These are phyloP conservation scores for Gentiana dahurica DNA, from an alignment of 257 asterid genomes.

Conservation along the genomic window DNA sequence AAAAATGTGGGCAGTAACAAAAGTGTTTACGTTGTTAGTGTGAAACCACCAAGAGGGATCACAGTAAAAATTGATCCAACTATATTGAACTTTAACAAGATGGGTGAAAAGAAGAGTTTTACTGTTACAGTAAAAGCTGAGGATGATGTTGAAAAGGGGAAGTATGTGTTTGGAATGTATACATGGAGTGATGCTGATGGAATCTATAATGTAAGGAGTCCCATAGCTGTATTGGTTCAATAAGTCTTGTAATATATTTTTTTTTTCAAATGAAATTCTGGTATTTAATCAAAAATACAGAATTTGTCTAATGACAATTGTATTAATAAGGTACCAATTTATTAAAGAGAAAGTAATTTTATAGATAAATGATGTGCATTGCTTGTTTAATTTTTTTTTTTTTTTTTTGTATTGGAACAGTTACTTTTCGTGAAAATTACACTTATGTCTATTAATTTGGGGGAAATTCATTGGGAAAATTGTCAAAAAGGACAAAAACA, in stretches of 20 bases:
- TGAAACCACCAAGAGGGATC: slow-evolving; percentile 57
- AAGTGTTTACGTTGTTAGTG: slow-evolving; percentile 44
- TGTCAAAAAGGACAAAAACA: too few species aligned
- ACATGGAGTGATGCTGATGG: slow-evolving; percentile 32
- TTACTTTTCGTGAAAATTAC: too few species aligned
- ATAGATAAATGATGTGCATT: too few species aligned
- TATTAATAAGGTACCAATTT: too few species aligned
- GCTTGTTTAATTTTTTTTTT: too few species aligned
- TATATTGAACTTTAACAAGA: slow-evolving; percentile 31
- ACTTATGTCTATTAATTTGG: too few species aligned
- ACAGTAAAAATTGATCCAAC: slow-evolving; percentile 50
- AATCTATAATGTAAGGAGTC: slow-evolving; percentile 28
- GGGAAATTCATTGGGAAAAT: too few species aligned
- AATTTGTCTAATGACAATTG: too few species aligned
- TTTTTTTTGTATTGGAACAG: too few species aligned
- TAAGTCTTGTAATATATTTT: slow-evolving; percentile 2
- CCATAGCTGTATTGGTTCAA: slow-evolving; percentile 34
- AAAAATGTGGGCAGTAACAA: slow-evolving; percentile 54
- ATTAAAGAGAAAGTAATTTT: too few species aligned
- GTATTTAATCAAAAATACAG: too few species aligned
- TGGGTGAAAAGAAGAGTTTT: slow-evolving; percentile 50
- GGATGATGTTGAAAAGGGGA: slow-evolving; percentile 2
- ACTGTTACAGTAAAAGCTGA: slow-evolving; percentile 42
- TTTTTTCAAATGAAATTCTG: too few species aligned
- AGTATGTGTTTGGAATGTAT: slow-evolving; percentile 30